These are phyloP conservation scores for Xylaria nigripes DNA, from an alignment of 495 filamentous ascomycete genomes.

Conservation along the genomic window DNA sequence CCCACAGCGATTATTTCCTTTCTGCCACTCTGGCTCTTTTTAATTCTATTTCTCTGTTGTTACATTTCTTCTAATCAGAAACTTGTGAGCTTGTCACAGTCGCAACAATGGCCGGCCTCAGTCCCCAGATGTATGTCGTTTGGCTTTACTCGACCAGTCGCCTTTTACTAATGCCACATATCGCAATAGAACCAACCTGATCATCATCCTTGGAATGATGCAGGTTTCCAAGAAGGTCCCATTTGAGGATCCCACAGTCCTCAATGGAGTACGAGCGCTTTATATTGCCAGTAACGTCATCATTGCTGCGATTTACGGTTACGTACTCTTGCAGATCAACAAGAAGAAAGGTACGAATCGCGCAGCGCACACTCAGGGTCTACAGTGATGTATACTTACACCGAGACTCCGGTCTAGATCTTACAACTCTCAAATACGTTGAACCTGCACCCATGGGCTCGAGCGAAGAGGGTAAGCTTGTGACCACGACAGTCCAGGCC, in stretches of 20 bases:
- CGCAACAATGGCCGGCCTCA: slow-evolving; percentile 42
- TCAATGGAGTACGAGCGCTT: slow-evolving; percentile 70
- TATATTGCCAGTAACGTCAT: slow-evolving; percentile 86
- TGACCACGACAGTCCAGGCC: slow-evolving; percentile 89
- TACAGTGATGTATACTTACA: slow-evolving; percentile 9
- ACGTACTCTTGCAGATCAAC: slow-evolving; percentile 72
- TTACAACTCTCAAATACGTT: slow-evolving; percentile 97
- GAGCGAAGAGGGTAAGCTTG: slow-evolving; percentile 83
- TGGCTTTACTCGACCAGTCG: slow-evolving; percentile 4
- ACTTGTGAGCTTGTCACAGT: neutral
- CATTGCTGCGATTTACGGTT: slow-evolving; percentile 76
- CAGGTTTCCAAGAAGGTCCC: slow-evolving; percentile 92
- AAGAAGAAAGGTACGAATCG: slow-evolving; percentile 77
- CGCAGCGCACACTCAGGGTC: neutral
- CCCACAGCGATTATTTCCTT: neutral
- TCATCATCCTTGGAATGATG: slow-evolving; percentile 96
- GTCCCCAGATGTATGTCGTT: slow-evolving; percentile 42
- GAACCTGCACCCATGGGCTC: slow-evolving; percentile 90
- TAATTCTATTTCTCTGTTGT: neutral
- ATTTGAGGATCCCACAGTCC: slow-evolving; percentile 82
- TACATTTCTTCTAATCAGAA: neutral
- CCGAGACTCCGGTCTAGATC: slow-evolving; percentile 47
- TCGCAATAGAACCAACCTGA: slow-evolving; percentile 68
- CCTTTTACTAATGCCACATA: slow-evolving; percentile 13
- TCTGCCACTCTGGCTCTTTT: neutral